A percentile compares a stretch with the other conserved stretches of the same genome.
Evolutionary conservation across 371 early-diverging fungal genomes (phyloP).

Genomic region (Entomophthora muscae): DNA sequence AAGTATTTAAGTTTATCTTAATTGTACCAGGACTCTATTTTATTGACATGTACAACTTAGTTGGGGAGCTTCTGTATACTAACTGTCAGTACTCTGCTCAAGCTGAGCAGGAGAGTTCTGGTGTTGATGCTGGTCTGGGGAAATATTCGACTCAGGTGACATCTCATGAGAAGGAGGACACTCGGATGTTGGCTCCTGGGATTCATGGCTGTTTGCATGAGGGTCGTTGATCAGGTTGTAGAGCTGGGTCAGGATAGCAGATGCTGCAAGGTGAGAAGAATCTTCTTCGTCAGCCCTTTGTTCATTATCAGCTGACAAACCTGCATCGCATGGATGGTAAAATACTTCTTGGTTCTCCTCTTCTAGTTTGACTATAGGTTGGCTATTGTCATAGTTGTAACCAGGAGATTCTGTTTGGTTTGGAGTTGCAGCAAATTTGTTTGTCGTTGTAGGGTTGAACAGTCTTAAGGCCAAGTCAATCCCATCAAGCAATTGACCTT

Average conservation of each 20-base stretch:
- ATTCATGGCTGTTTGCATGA: too few species aligned
- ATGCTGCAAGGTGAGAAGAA: not conserved
- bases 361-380: not conserved
- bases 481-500: constrained; percentile 51
- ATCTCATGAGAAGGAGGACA: too few species aligned
- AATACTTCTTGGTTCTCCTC: not conserved
- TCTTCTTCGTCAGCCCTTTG: not conserved
- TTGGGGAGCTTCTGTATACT: too few species aligned
- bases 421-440: not conserved
- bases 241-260: not conserved
- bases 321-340: not conserved
- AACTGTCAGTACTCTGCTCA: too few species aligned
- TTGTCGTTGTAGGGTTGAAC: not conserved
- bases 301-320: not conserved
- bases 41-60: too few species aligned
- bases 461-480: constrained; percentile 20
- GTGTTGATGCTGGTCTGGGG: too few species aligned
- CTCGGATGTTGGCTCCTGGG: too few species aligned
- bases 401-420: not conserved
- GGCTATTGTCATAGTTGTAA: not conserved
- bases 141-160: too few species aligned
- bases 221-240: not conserved
- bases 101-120: too few species aligned
- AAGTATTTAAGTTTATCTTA: too few species aligned
- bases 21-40: too few species aligned